These are phyloP conservation scores for Colletotrichum eleusines DNA, from an alignment of 2,329 filamentous ascomycete species.

Conservation along the genomic window DNA sequence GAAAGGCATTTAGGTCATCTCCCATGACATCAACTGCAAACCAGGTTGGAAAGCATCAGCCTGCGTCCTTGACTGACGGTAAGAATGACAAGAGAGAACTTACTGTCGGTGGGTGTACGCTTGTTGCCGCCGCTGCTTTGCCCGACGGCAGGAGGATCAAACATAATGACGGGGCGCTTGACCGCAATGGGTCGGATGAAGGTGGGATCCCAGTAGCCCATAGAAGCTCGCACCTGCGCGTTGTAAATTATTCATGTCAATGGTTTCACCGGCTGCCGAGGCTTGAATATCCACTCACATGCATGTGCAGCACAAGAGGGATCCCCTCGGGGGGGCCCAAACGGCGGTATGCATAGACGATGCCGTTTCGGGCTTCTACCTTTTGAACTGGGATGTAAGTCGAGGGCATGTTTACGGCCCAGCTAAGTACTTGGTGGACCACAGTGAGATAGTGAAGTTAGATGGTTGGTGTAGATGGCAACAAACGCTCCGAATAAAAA, in stretches of 20 bases:
- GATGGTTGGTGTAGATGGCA: not conserved
- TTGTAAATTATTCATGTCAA: not conserved
- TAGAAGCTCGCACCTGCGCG: constrained; percentile 21
- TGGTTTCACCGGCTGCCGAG: not conserved
- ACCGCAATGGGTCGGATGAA: constrained; percentile 19
- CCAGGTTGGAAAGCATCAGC: not conserved
- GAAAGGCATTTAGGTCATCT: constrained; percentile 28
- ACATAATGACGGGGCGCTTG: constrained; percentile 34
- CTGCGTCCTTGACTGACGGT: accelerated
- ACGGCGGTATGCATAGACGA: constrained; percentile 28
- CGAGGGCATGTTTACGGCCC: constrained; percentile 2
- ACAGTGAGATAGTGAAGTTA: no score
- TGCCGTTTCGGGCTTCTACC: constrained; percentile 24
- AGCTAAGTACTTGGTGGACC: no score
- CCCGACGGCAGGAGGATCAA: constrained; percentile 28
- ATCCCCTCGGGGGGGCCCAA: constrained; percentile 15
- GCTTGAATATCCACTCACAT: constrained; percentile 4
- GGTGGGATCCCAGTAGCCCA: constrained; percentile 33
- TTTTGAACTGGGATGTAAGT: constrained; percentile 32
- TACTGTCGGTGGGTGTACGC: constrained; percentile 24
- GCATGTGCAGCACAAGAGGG: constrained; percentile 31
- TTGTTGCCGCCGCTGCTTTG: constrained; percentile 17
- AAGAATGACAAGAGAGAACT: not conserved
- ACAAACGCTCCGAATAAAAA: not conserved
- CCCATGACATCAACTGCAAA: constrained; percentile 23